Conservation (phyloP, 768 basidiomycete genomes). For the Clavulina sp. region DNA sequence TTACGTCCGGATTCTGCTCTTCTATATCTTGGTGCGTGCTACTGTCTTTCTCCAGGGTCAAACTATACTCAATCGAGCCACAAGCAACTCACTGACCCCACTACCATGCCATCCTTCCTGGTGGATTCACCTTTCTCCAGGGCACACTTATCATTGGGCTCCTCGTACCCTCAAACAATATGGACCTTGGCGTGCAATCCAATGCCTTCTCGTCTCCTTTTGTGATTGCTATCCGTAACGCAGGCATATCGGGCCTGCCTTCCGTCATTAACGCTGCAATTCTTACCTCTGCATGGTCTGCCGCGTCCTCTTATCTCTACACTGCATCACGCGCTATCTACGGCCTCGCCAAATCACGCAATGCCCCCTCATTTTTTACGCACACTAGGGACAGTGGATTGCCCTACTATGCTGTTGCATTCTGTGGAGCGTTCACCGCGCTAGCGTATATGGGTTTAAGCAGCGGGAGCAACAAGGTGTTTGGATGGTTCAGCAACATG, state of each 20-base stretch:
- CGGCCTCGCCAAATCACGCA: constrained; percentile 60
- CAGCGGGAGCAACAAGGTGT: constrained; percentile 38
- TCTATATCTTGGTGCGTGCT: constrained; percentile 36
- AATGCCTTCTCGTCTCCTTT: constrained; percentile 70
- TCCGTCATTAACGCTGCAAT: constrained; percentile 52
- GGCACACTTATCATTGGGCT: constrained; percentile 23
- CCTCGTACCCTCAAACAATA: constrained; percentile 57
- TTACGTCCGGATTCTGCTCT: constrained; percentile 66
- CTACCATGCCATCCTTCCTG: no score
- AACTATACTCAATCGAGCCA: no score
- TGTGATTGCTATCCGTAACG: constrained; percentile 57
- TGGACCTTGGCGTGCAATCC: constrained; percentile 30
- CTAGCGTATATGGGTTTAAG: constrained; percentile 70
- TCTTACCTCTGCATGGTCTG: constrained; percentile 83
- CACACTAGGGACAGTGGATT: constrained; percentile 54
- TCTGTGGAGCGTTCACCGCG: constrained; percentile 46
- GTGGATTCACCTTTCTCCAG: no score
- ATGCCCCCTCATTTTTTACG: constrained; percentile 68
- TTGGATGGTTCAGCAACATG: constrained; percentile 54
- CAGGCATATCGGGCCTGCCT: constrained; percentile 78
- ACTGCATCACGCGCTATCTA: constrained; percentile 65
- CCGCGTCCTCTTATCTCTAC: constrained; percentile 77
- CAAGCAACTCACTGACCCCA: no score
- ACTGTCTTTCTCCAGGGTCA: no score
- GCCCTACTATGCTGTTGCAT: constrained; percentile 51